Base-by-base conservation (phyloP, 306 rosid species). In the Castanea crenata region DNA sequence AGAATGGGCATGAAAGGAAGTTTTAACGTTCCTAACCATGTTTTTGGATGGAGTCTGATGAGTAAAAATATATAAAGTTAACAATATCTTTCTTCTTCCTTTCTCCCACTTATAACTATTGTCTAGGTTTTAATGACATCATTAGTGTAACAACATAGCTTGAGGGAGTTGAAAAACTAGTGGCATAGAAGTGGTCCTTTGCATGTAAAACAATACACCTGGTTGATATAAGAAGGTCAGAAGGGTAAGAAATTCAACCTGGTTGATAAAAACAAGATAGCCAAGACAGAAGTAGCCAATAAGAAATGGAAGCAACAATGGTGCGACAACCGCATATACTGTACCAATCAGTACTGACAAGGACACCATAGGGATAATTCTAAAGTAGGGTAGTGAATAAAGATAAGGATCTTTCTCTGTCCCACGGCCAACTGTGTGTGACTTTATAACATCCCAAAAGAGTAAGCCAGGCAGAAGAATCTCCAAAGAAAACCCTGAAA, bases 401-500 rank as follows among this genome's bases (percentile, higher is more conserved):
- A 95, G 93, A 79, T 89, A 95, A 32, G 96, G 92, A 15, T 73
- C 86, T 75, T 38, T 79, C 67, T 88, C 90, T 79, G 81, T 72
- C 77, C 63, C 75, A 35, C 64, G 51, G 27, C 90, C 76, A 58
- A 15, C 34, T 76, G 81, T 21, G 77, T 91, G 88, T 25, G 88
- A 87, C 82, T 59, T 87, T 1, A 94, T 19, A 76, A 62, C 54
- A 77, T 91, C 89, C 98, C 95, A 94, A 74, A 78, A 57, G 52
- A 94, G 85, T 74, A 94, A 78, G 70, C 95, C 99, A 34, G 97
- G 97, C 78, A 90, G 97, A 56, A 94, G 97, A 87, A 86, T 57
- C 86, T 94, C 99, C 46, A 94, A 85, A 46, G 99, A 94, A 86
- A 94, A 94, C 77, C 97, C 97, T 1, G 95, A 94, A 46, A 94